Evolutionary conservation across 352 stramenopile species (phyloP).

Genomic region (Globisporangium cederbergense): DNA sequence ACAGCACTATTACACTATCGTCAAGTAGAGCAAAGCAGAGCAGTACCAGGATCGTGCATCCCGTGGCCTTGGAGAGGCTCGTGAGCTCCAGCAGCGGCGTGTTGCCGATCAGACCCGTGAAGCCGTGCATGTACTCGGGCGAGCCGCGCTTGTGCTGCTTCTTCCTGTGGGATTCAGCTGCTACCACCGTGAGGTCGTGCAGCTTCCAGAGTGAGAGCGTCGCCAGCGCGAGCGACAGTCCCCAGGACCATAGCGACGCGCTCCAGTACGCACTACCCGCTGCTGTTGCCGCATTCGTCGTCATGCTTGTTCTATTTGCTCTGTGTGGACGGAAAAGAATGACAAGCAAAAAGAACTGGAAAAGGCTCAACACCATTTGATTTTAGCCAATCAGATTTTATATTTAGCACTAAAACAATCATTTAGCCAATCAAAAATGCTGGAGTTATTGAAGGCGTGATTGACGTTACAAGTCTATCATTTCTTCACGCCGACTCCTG

Average conservation of each 20-base stretch:
- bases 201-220: slow-evolving; percentile 75
- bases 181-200: slow-evolving; percentile 35
- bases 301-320: not conserved
- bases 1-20: not conserved
- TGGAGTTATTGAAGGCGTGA: not conserved
- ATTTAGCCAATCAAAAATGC: slow-evolving; percentile 20
- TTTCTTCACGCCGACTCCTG: not conserved
- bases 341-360: not conserved
- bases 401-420: not conserved
- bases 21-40: not conserved
- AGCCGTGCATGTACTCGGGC: slow-evolving; percentile 38
- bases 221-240: slow-evolving; percentile 47
- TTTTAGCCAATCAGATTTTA: slow-evolving; percentile 41
- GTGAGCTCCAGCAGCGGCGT: slow-evolving; percentile 91
- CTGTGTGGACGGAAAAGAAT: not conserved
- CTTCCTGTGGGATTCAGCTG: slow-evolving; percentile 19
- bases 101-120: slow-evolving; percentile 90
- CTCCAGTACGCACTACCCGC: slow-evolving; percentile 24
- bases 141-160: slow-evolving; percentile 18
- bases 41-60: slow-evolving; percentile 84
- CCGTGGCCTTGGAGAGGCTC: slow-evolving; percentile 88
- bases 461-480: not conserved
- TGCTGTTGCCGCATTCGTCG: slow-evolving; percentile 20
- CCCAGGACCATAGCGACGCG: slow-evolving; percentile 53
- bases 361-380: slow-evolving; percentile 13